A percentile compares a stretch with the other conserved stretches of the same genome.
Evolutionary conservation across 306 rosid genomes (phyloP).

Genomic region (Inga leiocalycina): DNA sequence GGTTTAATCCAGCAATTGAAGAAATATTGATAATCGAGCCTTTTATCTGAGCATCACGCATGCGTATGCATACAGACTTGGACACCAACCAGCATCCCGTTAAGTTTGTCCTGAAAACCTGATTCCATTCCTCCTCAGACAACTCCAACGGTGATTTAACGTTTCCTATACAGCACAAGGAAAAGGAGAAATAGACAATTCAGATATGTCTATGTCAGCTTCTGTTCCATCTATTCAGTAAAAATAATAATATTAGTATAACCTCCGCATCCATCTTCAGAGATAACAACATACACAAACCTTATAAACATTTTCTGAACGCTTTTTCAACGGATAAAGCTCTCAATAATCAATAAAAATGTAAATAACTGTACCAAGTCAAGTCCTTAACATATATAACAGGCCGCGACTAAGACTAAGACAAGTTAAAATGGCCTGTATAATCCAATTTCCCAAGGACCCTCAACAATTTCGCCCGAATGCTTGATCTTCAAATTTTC

Average conservation of each 20-base stretch:
- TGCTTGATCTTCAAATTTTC: not conserved
- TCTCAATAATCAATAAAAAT: not conserved
- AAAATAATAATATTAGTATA: no score
- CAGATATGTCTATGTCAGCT: not conserved
- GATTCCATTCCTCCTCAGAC: slow-evolving; percentile 75
- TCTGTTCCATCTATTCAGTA: not conserved
- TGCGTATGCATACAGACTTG: slow-evolving; percentile 54
- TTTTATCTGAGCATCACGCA: slow-evolving; percentile 52
- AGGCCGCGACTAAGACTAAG: no score
- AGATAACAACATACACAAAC: not conserved
- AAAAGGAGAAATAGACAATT: not conserved
- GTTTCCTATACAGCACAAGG: slow-evolving; percentile 44
- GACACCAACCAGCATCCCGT: slow-evolving; percentile 80
- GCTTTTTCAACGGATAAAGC: no score
- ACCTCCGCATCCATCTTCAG: not conserved
- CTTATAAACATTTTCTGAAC: not conserved
- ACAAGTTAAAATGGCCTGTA: not conserved
- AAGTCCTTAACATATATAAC: not conserved
- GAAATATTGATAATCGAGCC: slow-evolving; percentile 80
- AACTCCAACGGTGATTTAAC: slow-evolving; percentile 61
- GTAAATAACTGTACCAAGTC: not conserved
- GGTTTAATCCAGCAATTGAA: slow-evolving; percentile 61
- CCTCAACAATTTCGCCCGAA: not conserved
- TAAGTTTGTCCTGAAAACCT: slow-evolving; percentile 55
- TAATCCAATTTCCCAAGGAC: not conserved